Base-by-base conservation (phyloP, 2,329 filamentous ascomycete species). In the Dothideomycetidae sp. region DNA sequence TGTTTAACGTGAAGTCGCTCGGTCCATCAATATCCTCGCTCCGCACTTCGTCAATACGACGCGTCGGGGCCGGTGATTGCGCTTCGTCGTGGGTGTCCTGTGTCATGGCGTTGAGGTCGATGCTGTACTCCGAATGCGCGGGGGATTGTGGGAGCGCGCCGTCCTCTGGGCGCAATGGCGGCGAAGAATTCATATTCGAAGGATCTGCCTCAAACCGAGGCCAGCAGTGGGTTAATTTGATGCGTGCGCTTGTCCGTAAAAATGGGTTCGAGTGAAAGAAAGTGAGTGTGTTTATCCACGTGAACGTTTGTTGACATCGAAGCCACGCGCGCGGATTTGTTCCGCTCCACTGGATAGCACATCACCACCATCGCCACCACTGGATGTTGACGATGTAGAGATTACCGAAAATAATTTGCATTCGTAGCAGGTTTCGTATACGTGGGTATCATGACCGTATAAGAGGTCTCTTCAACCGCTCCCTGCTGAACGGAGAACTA, bases 11-110 rank as follows among this genome's bases (percentile, higher is more conserved):
- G 31, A 58, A 58, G 44, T 58, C 54, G 40, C 50, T 55, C 1
- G 55, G 55, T 5, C 54, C 55, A 31, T 57, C 55, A 29, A 58
- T 57, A 31, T 57, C 54, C 37, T 56, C 53, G 36, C 52, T 56
- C 26, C 45, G 40, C 13, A 58, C 43, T 15, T 41, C 40, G 26
- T 44, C 43, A 4, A 44, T 33, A 11, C 49, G 40, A 14, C 35
- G 50, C 32, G 48, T 44, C 1, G 47, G 43, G 7, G 50, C 39
- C 5, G 48, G 46, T 15, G 48, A 48, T 4, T 42, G 38, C 5
- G 35, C 37, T 16, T 50, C 48, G 17, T 36, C 34, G 37, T 43
- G 38, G 40, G 32, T 30, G 21, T 53, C 52, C 11, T 47, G 29
- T 19, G 48, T 49, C 33, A 58, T 39, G 5, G 53, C 55, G 18